Percentiles rank a stretch among this genome's conserved stretches.
Conservation (phyloP, 192 early-diverging fungal genomes). For the Linnemannia elongata region DNA sequence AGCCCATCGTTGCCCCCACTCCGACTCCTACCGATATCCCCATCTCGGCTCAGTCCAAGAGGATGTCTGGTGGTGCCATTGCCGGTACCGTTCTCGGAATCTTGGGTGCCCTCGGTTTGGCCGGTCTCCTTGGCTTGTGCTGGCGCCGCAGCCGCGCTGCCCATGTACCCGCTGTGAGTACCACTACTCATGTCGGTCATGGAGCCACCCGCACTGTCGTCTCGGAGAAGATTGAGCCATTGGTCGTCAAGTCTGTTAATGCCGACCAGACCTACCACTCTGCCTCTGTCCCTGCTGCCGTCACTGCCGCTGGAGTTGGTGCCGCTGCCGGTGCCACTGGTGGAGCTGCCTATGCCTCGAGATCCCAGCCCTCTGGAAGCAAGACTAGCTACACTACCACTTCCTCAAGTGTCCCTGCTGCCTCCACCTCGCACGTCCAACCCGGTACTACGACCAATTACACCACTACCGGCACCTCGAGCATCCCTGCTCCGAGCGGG, state of each 20-base stretch:
- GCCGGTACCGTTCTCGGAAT: constrained; percentile 37
- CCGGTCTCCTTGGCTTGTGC: constrained; percentile 23
- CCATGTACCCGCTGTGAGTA: background rate
- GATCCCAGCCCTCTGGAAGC: background rate
- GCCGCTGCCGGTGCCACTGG: background rate
- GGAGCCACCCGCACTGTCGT: constrained; percentile 14
- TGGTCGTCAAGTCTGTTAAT: constrained; percentile 28
- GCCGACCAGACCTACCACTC: constrained; percentile 9
- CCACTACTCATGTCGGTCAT: constrained; percentile 14
- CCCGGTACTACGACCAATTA: background rate
- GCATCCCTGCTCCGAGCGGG: no score
- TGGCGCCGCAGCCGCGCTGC: constrained; percentile 22
- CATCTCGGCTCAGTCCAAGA: background rate
- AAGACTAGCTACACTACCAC: background rate
- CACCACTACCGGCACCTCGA: background rate
- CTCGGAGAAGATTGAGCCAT: constrained; percentile 42
- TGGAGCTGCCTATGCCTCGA: background rate
- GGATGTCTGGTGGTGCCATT: constrained; percentile 26
- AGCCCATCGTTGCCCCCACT: background rate
- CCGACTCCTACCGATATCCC: background rate
- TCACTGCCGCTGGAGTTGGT: background rate
- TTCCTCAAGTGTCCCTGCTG: background rate
- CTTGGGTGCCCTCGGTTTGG: constrained; percentile 8
- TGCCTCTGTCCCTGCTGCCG: background rate
- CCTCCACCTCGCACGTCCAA: background rate